A percentile compares a stretch with the other conserved stretches of the same genome.
Conservation (phyloP, 306 rosid genomes). For the Cicer bijugum region DNA sequence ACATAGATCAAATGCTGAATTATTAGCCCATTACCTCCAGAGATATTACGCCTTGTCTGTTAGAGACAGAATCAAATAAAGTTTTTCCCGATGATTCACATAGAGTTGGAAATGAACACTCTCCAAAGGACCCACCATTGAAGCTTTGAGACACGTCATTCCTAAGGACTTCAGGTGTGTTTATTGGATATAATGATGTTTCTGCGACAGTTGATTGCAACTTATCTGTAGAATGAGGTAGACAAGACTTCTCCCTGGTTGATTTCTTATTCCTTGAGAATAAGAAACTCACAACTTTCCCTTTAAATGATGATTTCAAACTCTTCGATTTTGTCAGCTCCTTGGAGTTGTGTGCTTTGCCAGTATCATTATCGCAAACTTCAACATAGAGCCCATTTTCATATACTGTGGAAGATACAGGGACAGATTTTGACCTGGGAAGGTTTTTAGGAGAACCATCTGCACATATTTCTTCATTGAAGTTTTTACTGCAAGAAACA, state of each 20-base stretch:
- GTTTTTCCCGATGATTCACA: conserved; percentile 55
- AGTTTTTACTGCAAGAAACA: conserved; percentile 57
- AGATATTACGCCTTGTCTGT: conserved; percentile 56
- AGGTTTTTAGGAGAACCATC: conserved; percentile 71
- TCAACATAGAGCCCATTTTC: conserved; percentile 54
- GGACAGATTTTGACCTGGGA: conserved; percentile 88
- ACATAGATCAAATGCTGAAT: conserved; percentile 9
- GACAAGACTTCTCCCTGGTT: conserved; percentile 64
- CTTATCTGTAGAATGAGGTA: conserved; percentile 54
- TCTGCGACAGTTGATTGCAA: conserved; percentile 49
- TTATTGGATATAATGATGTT: conserved; percentile 49
- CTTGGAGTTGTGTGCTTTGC: conserved; percentile 52
- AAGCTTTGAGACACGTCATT: conserved; percentile 63
- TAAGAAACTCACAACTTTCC: conserved; percentile 91
- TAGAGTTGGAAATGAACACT: conserved; percentile 56
- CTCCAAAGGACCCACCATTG: conserved; percentile 54
- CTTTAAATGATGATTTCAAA: conserved; percentile 81
- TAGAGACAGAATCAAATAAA: conserved; percentile 49
- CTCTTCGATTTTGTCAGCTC: conserved; percentile 75
- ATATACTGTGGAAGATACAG: conserved; percentile 68
- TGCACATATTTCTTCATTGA: conserved; percentile 50
- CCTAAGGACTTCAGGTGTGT: conserved; percentile 52
- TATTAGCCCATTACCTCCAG: conserved; percentile 63
- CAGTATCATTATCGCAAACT: conserved; percentile 54
- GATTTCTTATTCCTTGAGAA: conserved; percentile 81